Conservation (phyloP, 2,329 filamentous ascomycete genomes). For the Bipolaris cookei region DNA sequence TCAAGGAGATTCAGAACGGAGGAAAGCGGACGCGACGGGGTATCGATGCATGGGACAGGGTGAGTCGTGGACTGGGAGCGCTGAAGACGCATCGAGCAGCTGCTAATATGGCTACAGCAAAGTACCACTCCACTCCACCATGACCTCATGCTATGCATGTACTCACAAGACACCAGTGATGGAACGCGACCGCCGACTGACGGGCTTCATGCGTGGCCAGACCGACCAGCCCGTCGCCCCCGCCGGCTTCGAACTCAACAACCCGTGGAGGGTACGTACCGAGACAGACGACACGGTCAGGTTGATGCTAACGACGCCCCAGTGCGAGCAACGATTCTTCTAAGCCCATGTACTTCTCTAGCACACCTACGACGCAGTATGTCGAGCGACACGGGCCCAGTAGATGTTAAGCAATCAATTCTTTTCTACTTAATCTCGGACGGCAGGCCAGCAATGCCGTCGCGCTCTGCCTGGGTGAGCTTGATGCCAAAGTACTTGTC, state of each 20-base stretch:
- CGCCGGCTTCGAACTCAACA: conserved; percentile 69
- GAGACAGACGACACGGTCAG: background rate
- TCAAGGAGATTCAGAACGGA: conserved; percentile 67
- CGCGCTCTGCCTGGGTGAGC: conserved; percentile 47
- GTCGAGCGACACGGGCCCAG: conserved; percentile 6
- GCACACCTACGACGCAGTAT: background rate
- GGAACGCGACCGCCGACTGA: conserved; percentile 68
- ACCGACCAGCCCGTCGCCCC: conserved; percentile 65
- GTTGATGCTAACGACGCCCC: conserved; percentile 32
- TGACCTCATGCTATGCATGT: conserved; percentile 38
- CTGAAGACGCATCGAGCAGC: conserved; percentile 15
- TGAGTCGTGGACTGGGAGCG: conserved; percentile 51
- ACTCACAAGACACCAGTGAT: conserved; percentile 61
- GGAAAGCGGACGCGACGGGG: conserved; percentile 67
- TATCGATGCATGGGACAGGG: conserved; percentile 69
- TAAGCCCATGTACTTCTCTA: conserved; percentile 24
- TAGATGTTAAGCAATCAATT: conserved; percentile 24
- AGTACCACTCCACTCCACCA: conserved; percentile 53
- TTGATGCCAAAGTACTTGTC: conserved; percentile 54
- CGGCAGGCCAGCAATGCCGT: conserved; percentile 46
- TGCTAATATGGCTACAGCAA: conserved; percentile 59
- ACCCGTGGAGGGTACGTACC: conserved; percentile 67
- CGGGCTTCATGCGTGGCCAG: conserved; percentile 66
- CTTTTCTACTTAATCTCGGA: conserved; percentile 41
- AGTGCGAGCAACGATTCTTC: conserved; percentile 50